Evolutionary conservation across 345 rosid species (phyloP).

Genomic region (Firmiana major): DNA sequence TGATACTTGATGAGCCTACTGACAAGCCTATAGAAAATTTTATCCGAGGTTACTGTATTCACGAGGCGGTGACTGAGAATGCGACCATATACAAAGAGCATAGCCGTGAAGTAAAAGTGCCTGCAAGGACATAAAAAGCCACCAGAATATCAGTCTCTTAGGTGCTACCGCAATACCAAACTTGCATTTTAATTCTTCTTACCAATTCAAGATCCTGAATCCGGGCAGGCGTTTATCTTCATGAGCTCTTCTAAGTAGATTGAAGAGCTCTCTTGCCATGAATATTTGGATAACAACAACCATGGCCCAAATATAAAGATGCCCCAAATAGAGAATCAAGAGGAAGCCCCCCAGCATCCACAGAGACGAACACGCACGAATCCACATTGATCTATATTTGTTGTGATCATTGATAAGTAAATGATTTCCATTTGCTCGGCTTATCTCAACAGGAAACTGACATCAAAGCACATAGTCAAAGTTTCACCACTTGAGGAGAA

Average conservation of each 20-base stretch:
- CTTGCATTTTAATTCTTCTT: not conserved
- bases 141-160: not conserved
- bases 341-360: slow-evolving; percentile 86
- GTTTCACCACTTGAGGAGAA: not conserved
- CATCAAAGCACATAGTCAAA: not conserved
- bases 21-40: slow-evolving; percentile 52
- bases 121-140: slow-evolving; percentile 24
- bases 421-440: slow-evolving; percentile 56
- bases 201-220: slow-evolving; percentile 81
- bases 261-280: slow-evolving; percentile 91
- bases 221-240: slow-evolving; percentile 85
- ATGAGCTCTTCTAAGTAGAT: slow-evolving; percentile 66
- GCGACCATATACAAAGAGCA: slow-evolving; percentile 71
- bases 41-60: slow-evolving; percentile 57
- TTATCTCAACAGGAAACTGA: slow-evolving; percentile 37
- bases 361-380: slow-evolving; percentile 67
- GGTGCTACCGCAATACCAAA: not conserved
- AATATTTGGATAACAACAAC: slow-evolving; percentile 80
- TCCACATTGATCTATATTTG: slow-evolving; percentile 75
- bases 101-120: slow-evolving; percentile 73
- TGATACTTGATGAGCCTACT: slow-evolving; percentile 66
- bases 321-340: slow-evolving; percentile 79
- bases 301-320: slow-evolving; percentile 87
- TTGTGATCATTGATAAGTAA: slow-evolving; percentile 59
- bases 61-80: slow-evolving; percentile 61